Conservation (phyloP, 441 rosid genomes). For the Populus hybrid region DNA sequence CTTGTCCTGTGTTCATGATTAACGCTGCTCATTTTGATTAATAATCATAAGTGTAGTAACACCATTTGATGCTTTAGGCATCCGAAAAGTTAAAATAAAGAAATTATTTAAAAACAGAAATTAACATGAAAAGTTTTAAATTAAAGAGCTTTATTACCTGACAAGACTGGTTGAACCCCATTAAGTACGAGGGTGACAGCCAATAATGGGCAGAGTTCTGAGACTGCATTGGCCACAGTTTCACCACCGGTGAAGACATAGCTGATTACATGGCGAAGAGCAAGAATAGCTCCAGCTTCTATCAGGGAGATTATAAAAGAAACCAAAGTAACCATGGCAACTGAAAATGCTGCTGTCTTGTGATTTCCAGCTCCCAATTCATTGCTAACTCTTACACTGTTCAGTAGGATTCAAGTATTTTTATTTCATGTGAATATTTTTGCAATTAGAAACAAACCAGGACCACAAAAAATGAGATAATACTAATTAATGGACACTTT, state of each 20-base stretch:
- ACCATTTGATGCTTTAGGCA: too few species aligned
- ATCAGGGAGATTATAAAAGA: slow-evolving; percentile 31
- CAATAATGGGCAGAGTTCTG: slow-evolving; percentile 45
- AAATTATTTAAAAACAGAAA: background rate
- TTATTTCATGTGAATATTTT: too few species aligned
- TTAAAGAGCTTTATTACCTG: slow-evolving; percentile 31
- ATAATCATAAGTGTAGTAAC: too few species aligned
- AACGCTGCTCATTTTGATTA: too few species aligned
- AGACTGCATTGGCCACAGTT: slow-evolving; percentile 46
- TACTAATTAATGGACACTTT: too few species aligned
- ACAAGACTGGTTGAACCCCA: slow-evolving; percentile 58
- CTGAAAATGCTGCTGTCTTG: slow-evolving; percentile 25
- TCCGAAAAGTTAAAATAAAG: background rate
- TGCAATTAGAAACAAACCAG: too few species aligned
- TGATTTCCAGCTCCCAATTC: slow-evolving; percentile 26
- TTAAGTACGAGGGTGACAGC: slow-evolving; percentile 49
- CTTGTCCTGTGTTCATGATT: too few species aligned
- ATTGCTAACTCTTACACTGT: slow-evolving; percentile 28
- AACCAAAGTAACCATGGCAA: slow-evolving; percentile 11
- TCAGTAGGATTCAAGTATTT: background rate
- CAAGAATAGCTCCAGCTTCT: slow-evolving; percentile 34
- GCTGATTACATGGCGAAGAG: slow-evolving; percentile 47
- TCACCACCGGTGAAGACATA: slow-evolving; percentile 51
- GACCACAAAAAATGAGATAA: too few species aligned
- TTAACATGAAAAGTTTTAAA: background rate